Evolutionary conservation across 2,329 filamentous ascomycete species (phyloP).

Genomic region (Paracamarosporium sp.): DNA sequence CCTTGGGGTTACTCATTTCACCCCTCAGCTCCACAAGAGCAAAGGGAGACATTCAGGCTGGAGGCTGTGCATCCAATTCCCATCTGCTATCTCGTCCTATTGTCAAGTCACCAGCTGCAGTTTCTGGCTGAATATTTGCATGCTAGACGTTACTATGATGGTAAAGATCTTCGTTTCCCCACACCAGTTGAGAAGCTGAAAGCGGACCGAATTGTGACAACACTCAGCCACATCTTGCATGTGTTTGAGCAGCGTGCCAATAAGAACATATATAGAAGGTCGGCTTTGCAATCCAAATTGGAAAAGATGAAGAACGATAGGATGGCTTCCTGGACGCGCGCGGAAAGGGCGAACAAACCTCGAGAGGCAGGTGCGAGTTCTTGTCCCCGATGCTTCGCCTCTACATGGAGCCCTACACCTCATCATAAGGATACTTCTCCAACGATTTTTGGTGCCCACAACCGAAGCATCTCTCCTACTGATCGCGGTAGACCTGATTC

Average conservation of each 20-base stretch:
- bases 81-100: background rate
- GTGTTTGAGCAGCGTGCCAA: background rate
- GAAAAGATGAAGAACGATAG: background rate
- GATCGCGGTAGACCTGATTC: too few relatives aligned
- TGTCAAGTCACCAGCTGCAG: background rate
- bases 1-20: too few relatives aligned
- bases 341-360: too few relatives aligned
- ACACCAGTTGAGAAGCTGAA: background rate
- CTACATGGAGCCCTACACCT: too few relatives aligned
- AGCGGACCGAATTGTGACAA: background rate
- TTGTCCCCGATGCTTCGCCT: too few relatives aligned
- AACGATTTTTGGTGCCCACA: too few relatives aligned
- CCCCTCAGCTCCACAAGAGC: background rate
- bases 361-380: too few relatives aligned
- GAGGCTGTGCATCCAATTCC: constrained; percentile 4
- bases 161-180: too few relatives aligned
- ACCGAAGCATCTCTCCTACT: too few relatives aligned
- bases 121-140: background rate
- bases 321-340: too few relatives aligned
- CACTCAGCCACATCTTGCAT: background rate
- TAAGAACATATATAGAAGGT: background rate
- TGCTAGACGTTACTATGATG: background rate
- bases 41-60: background rate
- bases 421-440: too few relatives aligned
- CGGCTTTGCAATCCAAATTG: background rate